Percentiles rank a stretch among this genome's conserved stretches.
Evolutionary conservation across 1,284 basidiomycete species (phyloP).

Genomic region (Papiliotrema terrestris): DNA sequence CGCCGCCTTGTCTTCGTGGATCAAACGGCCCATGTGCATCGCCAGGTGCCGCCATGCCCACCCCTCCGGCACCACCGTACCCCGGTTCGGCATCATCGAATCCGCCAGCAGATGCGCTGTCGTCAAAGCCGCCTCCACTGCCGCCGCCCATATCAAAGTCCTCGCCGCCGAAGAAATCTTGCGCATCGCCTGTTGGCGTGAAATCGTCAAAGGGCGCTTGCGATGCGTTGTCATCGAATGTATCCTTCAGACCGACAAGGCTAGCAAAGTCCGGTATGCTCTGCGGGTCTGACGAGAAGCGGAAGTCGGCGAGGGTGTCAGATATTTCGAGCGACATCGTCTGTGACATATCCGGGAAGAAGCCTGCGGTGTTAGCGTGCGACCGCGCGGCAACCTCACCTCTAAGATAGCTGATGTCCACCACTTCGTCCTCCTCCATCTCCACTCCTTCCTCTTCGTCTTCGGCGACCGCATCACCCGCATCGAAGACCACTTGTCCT

Average conservation of each 20-base stretch:
- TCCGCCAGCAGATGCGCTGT: slow-evolving; percentile 39
- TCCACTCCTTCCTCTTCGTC: slow-evolving; percentile 72
- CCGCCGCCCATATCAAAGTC: slow-evolving; percentile 70
- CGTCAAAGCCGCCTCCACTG: slow-evolving; percentile 55
- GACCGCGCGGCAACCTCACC: slow-evolving; percentile 52
- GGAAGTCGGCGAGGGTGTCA: slow-evolving; percentile 73
- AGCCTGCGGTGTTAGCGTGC: slow-evolving; percentile 51
- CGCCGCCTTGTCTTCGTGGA: slow-evolving; percentile 66
- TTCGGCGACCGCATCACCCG: slow-evolving; percentile 75
- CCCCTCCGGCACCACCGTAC: slow-evolving; percentile 41
- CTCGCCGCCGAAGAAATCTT: slow-evolving; percentile 56
- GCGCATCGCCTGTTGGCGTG: slow-evolving; percentile 21
- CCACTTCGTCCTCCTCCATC: slow-evolving; percentile 46
- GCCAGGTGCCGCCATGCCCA: slow-evolving; percentile 50
- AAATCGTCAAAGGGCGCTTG: slow-evolving; percentile 12
- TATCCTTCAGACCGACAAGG: slow-evolving; percentile 30
- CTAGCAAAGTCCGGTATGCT: slow-evolving; percentile 50
- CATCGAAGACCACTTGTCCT: slow-evolving; percentile 91
- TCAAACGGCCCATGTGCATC: slow-evolving; percentile 64
- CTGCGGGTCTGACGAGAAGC: slow-evolving; percentile 64
- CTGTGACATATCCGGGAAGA: slow-evolving; percentile 63
- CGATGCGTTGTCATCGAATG: slow-evolving; percentile 14
- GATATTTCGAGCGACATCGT: slow-evolving; percentile 70
- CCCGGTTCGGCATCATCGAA: slow-evolving; percentile 48
- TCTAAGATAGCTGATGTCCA: slow-evolving; percentile 60